phyloP scores from a whole-genome alignment of 2,329 filamentous ascomycete genomes.

The Nemania sp. region DNA sequence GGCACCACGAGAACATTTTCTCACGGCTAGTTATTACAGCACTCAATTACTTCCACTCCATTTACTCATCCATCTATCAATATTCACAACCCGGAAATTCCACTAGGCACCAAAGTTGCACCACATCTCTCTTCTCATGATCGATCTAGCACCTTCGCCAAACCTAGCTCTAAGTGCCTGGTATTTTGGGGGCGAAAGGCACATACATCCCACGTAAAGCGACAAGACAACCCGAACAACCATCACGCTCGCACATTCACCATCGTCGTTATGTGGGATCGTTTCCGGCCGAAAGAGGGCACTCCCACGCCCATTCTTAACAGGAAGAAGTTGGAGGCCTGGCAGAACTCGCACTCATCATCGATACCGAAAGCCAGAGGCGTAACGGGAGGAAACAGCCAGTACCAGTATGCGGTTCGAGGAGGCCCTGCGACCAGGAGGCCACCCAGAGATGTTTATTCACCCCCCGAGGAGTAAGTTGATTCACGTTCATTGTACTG shows the following conservation, averaged over 20 bases:
- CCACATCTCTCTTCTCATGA: background rate
- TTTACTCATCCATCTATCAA: background rate
- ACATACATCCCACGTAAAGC: background rate
- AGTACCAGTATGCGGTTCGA: conserved; percentile 53
- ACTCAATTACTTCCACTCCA: background rate
- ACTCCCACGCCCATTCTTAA: conserved; percentile 40
- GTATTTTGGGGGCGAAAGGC: conserved; percentile 18
- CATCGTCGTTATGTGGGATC: conserved; percentile 53
- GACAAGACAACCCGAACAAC: conserved; percentile 6
- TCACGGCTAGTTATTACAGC: background rate
- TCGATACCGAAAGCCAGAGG: conserved; percentile 40
- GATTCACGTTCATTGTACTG: conserved; percentile 4
- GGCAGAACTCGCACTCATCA: conserved; percentile 48
- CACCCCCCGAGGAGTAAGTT: conserved; percentile 47
- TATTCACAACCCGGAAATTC: background rate
- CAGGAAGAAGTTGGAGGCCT: conserved; percentile 51
- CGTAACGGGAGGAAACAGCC: conserved; percentile 51
- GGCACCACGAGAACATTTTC: background rate
- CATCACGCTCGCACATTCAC: conserved; percentile 11
- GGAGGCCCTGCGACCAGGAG: conserved; percentile 52
- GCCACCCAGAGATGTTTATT: conserved; percentile 50
- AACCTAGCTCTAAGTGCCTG: background rate
- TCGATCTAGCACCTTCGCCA: conserved; percentile 31
- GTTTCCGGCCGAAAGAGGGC: conserved; percentile 49
- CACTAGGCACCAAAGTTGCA: background rate